Conservation (phyloP, 495 filamentous ascomycete species). For the Neurospora sp. region DNA sequence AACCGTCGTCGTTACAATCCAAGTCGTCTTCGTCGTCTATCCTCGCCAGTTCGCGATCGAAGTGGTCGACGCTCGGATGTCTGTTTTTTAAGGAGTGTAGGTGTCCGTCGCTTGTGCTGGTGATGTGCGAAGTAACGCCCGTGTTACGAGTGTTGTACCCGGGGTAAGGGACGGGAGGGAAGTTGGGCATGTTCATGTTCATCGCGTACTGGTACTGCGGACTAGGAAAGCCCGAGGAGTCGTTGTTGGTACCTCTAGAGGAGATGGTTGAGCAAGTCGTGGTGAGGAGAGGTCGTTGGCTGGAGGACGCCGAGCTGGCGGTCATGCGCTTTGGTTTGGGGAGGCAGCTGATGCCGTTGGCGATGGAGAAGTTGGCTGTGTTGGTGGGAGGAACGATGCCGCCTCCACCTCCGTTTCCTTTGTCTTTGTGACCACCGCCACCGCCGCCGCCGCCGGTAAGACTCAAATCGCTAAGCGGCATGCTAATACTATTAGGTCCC, state of each 20-base stretch:
- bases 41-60: conserved; percentile 4
- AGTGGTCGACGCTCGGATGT: not conserved
- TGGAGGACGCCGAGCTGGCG: not conserved
- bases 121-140: not conserved
- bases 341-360: not conserved
- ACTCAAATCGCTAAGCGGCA: not conserved
- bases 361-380: not conserved
- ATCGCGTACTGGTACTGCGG: not conserved
- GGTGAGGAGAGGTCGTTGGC: not conserved
- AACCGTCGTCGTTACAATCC: not conserved
- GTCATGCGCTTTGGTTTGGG: not conserved
- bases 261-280: not conserved
- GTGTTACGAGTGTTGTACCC: not conserved
- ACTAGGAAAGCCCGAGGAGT: not conserved
- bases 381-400: not conserved
- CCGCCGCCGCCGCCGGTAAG: not conserved
- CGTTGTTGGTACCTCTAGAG: not conserved
- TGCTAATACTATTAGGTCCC: not conserved
- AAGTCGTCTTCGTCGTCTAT: conserved; percentile 4
- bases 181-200: not conserved
- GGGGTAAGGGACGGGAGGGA: not conserved
- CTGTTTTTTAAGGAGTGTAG: not conserved
- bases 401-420: not conserved
- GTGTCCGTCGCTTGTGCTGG: not conserved
- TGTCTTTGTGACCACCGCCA: not conserved